These are phyloP conservation scores for Penicillium sp. DNA, from an alignment of 2,329 filamentous ascomycete genomes.

Conservation along the genomic window DNA sequence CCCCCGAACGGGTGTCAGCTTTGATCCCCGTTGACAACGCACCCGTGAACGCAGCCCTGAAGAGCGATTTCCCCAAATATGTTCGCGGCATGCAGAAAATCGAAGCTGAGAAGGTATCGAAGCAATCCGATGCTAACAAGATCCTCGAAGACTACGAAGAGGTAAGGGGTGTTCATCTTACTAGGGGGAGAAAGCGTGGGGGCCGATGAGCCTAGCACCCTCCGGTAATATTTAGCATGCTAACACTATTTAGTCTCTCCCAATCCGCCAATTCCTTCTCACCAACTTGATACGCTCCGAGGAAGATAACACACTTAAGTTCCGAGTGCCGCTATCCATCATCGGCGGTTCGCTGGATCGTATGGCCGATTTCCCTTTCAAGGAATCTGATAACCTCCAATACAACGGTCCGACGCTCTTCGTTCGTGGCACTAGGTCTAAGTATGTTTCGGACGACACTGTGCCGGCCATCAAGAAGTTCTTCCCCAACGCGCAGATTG, in stretches of 20 bases:
- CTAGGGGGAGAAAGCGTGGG: not conserved
- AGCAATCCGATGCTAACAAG: slow-evolving; percentile 73
- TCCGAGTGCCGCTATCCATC: slow-evolving; percentile 73
- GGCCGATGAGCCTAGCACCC: not conserved
- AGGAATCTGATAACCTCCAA: slow-evolving; percentile 62
- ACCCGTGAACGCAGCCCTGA: slow-evolving; percentile 74
- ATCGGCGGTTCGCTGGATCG: slow-evolving; percentile 66
- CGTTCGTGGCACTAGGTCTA: slow-evolving; percentile 50
- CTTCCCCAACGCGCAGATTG: slow-evolving; percentile 41
- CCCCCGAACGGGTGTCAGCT: slow-evolving; percentile 64
- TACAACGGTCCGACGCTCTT: slow-evolving; percentile 80
- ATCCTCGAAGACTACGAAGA: slow-evolving; percentile 74
- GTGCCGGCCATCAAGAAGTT: slow-evolving; percentile 42
- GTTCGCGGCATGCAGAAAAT: slow-evolving; percentile 81
- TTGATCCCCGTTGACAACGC: slow-evolving; percentile 89
- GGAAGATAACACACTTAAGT: slow-evolving; percentile 60
- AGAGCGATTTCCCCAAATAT: slow-evolving; percentile 74
- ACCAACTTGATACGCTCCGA: slow-evolving; percentile 68
- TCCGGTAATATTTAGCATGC: not conserved
- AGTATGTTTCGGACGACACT: slow-evolving; percentile 41
- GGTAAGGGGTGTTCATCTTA: slow-evolving; percentile 41
- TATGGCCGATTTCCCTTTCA: slow-evolving; percentile 87
- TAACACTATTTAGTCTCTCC: slow-evolving; percentile 52
- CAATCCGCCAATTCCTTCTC: slow-evolving; percentile 86
- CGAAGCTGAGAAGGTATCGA: slow-evolving; percentile 64